phyloP scores from a whole-genome alignment of 345 rosid genomes.

The Sapria himalayana region DNA sequence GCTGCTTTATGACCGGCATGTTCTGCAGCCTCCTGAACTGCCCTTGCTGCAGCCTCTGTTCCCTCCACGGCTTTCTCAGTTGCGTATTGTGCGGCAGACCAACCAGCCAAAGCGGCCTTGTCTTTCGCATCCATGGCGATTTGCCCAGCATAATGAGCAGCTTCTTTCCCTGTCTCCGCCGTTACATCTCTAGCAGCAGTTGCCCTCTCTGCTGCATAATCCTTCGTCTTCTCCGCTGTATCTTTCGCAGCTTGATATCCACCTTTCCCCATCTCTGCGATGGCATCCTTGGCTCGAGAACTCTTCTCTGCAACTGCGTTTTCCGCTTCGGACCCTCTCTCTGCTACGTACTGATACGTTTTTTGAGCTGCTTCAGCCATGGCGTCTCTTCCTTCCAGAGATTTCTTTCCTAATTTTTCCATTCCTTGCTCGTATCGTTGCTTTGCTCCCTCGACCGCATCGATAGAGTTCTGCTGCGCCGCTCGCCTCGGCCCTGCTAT shows the following conservation, averaged over 20 bases:
- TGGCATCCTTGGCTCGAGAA: constrained; percentile 7
- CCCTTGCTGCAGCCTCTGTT: constrained; percentile 31
- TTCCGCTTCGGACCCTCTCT: constrained; percentile 27
- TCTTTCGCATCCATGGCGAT: constrained; percentile 28
- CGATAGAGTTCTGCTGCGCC: constrained; percentile 38
- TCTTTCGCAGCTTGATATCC: constrained; percentile 12
- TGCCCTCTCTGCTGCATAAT: constrained; percentile 13
- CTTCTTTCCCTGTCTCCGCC: constrained; percentile 34
- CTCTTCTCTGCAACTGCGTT: constrained; percentile 24
- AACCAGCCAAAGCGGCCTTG: constrained; percentile 32
- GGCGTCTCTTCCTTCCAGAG: constrained; percentile 14
- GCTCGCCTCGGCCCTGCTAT: constrained; percentile 6
- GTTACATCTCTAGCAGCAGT: constrained; percentile 21
- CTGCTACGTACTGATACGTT: constrained; percentile 10
- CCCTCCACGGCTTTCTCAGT: constrained; percentile 38
- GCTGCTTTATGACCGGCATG: constrained; percentile 35
- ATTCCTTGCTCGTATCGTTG: constrained; percentile 18
- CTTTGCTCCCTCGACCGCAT: constrained; percentile 24
- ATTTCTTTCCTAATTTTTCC: constrained; percentile 9
- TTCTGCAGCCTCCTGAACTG: constrained; percentile 23
- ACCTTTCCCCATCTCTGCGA: constrained; percentile 11
- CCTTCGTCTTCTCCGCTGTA: not conserved
- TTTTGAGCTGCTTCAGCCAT: constrained; percentile 14
- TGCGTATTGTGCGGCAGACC: constrained; percentile 52
- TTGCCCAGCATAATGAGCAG: constrained; percentile 24